Conservation (phyloP, 2,329 filamentous ascomycete species). For the Verticillium albo-atrum region DNA sequence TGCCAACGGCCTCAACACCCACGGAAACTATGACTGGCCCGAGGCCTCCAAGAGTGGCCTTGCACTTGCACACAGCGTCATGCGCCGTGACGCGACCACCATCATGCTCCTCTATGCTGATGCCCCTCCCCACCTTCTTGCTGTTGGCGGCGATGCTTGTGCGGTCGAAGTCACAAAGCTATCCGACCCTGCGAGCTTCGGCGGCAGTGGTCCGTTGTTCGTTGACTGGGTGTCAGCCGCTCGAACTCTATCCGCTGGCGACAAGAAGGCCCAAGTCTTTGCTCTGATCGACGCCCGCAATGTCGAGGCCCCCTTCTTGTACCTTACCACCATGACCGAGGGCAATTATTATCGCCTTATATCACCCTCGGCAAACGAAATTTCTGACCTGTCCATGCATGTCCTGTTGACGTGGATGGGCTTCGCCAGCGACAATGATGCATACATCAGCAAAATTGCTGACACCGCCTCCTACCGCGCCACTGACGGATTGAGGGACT, state of each 20-base stretch:
- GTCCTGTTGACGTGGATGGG: slow-evolving; percentile 40
- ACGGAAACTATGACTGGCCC: slow-evolving; percentile 35
- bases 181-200: slow-evolving; percentile 16
- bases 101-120: slow-evolving; percentile 45
- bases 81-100: slow-evolving; percentile 43
- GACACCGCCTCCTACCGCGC: neutral
- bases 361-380: slow-evolving; percentile 11
- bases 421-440: slow-evolving; percentile 18
- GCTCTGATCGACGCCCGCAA: slow-evolving; percentile 27
- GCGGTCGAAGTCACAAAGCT: slow-evolving; percentile 7
- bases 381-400: slow-evolving; percentile 36
- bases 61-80: slow-evolving; percentile 38
- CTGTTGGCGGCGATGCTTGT: slow-evolving; percentile 21
- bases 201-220: slow-evolving; percentile 28
- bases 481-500: neutral
- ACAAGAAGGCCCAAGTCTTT: slow-evolving; percentile 39
- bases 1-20: slow-evolving; percentile 23
- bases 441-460: neutral
- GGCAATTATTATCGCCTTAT: slow-evolving; percentile 33
- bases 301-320: slow-evolving; percentile 30
- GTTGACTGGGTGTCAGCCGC: slow-evolving; percentile 38
- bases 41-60: slow-evolving; percentile 46
- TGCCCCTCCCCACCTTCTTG: slow-evolving; percentile 38
- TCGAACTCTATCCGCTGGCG: slow-evolving; percentile 24
- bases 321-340: slow-evolving; percentile 34